These are phyloP conservation scores for Sporothrix globosa DNA, from an alignment of 2,329 filamentous ascomycete genomes.

Conservation along the genomic window DNA sequence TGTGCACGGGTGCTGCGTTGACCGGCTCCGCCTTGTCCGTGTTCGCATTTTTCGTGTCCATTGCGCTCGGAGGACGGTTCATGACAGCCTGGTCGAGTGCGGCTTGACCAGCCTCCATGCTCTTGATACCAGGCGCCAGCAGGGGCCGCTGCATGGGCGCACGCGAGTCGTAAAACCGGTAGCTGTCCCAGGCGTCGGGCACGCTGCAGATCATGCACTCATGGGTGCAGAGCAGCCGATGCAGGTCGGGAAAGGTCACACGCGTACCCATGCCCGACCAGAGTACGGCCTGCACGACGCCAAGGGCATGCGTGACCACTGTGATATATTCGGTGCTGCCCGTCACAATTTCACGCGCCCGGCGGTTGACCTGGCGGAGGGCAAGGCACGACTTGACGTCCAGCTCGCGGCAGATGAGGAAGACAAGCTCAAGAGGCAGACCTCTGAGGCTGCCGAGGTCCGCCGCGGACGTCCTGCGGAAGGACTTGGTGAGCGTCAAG, in stretches of 20 bases:
- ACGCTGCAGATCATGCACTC: slow-evolving; percentile 31
- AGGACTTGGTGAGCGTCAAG: background rate
- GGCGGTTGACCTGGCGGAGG: slow-evolving; percentile 29
- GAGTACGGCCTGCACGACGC: slow-evolving; percentile 26
- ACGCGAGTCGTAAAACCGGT: slow-evolving; percentile 29
- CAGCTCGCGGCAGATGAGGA: slow-evolving; percentile 3
- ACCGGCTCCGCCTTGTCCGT: background rate
- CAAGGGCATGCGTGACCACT: slow-evolving; percentile 5
- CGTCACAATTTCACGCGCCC: slow-evolving; percentile 10
- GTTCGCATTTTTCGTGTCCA: background rate
- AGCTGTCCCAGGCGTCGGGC: slow-evolving; percentile 3
- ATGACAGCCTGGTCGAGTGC: background rate
- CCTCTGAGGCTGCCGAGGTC: slow-evolving; percentile 17
- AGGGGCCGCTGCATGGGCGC: slow-evolving; percentile 20
- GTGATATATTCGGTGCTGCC: slow-evolving; percentile 10
- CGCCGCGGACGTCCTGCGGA: background rate
- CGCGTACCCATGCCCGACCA: slow-evolving; percentile 19
- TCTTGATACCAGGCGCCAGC: slow-evolving; percentile 12
- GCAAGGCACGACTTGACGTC: slow-evolving; percentile 26
- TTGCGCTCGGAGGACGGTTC: background rate
- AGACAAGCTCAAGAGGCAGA: slow-evolving; percentile 27
- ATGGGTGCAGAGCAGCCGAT: slow-evolving; percentile 24
- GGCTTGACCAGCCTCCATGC: slow-evolving; percentile 10
- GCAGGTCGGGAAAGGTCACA: slow-evolving; percentile 19
- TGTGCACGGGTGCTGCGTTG: background rate